Percentiles rank a stretch among this genome's conserved stretches.
These are phyloP conservation scores for Aspergillus hancockii DNA, from an alignment of 495 filamentous ascomycete genomes.

Conservation along the genomic window DNA sequence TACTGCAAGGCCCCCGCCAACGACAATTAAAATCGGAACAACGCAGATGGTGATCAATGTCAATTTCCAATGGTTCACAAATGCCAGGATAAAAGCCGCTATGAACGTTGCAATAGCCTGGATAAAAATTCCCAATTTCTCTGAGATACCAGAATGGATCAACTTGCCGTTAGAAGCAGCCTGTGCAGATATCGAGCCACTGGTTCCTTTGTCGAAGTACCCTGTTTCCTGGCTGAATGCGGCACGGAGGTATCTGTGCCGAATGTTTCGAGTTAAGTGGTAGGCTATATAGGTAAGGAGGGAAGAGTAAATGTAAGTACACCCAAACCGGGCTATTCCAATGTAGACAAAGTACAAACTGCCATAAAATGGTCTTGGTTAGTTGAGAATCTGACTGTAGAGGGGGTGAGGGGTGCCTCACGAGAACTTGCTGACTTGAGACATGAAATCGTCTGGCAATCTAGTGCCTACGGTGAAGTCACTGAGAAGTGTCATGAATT, in stretches of 20 bases:
- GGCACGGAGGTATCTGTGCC: conserved; percentile 68
- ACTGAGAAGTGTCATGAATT: conserved; percentile 9
- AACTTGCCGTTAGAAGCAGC: conserved; percentile 56
- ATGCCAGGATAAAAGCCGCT: conserved; percentile 33
- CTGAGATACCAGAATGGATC: conserved; percentile 34
- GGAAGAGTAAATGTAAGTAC: conserved; percentile 28
- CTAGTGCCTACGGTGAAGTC: conserved; percentile 3
- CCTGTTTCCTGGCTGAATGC: conserved; percentile 79
- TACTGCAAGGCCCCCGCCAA: conserved; percentile 49
- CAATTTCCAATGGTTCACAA: conserved; percentile 35
- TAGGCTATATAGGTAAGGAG: conserved; percentile 42
- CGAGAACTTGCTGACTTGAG: background rate
- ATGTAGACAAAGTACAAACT: conserved; percentile 21
- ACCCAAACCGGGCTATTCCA: conserved; percentile 33
- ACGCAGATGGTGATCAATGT: conserved; percentile 22
- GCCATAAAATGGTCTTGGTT: background rate
- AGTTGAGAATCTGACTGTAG: conserved; percentile 10
- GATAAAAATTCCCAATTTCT: conserved; percentile 33
- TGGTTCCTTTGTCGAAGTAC: conserved; percentile 76
- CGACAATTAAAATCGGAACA: conserved; percentile 12
- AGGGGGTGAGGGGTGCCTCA: background rate
- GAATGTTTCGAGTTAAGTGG: conserved; percentile 71
- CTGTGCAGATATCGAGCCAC: conserved; percentile 78
- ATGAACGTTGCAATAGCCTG: conserved; percentile 29
- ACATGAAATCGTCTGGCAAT: background rate